Conservation (phyloP, 768 basidiomycete species). For the Suillus ampliporus region DNA sequence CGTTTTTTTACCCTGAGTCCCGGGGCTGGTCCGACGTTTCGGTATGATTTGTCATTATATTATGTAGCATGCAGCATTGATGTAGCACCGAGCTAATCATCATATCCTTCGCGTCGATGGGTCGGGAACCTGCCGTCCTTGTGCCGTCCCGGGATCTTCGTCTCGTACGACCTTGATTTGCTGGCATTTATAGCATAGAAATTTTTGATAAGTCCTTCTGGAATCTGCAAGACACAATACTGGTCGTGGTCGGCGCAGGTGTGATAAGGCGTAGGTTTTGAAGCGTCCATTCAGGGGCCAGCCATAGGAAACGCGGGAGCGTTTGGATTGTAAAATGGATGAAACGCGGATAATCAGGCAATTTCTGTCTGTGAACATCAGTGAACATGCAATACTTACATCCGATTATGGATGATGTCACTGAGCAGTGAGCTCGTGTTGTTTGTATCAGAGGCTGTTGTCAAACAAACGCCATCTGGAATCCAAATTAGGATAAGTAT, state of each 20-base stretch:
- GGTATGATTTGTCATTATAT: too few species aligned
- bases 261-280: background rate
- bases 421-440: too few species aligned
- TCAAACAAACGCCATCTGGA: conserved; percentile 44
- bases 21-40: too few species aligned
- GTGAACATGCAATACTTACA: too few species aligned
- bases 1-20: too few species aligned
- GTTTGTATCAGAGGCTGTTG: conserved; percentile 43
- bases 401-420: background rate
- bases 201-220: background rate
- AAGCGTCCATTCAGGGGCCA: too few species aligned
- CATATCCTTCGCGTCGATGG: background rate
- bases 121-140: background rate
- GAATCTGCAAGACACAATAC: background rate
- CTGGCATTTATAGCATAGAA: background rate
- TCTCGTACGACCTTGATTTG: background rate
- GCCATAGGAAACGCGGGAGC: too few species aligned
- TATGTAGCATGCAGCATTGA: background rate
- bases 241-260: background rate
- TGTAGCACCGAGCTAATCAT: background rate
- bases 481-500: conserved; percentile 20
- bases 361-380: background rate
- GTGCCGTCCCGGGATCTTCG: background rate
- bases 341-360: background rate
- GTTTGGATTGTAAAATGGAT: background rate